These are phyloP conservation scores for Pseudocercospora cruenta DNA, from an alignment of 2,329 filamentous ascomycete genomes.

Conservation along the genomic window DNA sequence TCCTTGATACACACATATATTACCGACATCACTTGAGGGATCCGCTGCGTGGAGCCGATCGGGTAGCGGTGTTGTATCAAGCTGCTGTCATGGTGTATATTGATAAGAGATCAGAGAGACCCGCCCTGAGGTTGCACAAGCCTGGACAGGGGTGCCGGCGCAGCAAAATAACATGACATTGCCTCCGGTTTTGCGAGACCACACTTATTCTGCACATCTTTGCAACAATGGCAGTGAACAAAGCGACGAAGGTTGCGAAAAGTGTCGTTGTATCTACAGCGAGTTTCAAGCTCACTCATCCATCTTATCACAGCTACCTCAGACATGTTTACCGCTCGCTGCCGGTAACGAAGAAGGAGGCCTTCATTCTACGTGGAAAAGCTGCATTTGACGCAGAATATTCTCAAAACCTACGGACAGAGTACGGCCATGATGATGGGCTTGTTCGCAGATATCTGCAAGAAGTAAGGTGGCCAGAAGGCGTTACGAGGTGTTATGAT, in stretches of 20 bases:
- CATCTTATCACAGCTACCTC: neutral
- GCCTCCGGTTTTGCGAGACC: neutral
- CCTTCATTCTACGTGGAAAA: neutral
- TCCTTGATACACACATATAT: too few relatives aligned
- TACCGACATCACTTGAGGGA: too few relatives aligned
- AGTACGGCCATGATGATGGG: neutral
- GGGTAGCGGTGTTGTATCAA: neutral
- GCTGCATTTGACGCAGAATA: slow-evolving; percentile 2
- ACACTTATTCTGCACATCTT: neutral
- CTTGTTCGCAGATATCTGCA: neutral
- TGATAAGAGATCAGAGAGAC: neutral
- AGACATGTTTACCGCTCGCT: neutral
- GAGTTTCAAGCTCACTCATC: neutral
- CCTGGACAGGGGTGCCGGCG: neutral
- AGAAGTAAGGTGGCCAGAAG: too few relatives aligned
- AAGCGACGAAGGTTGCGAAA: neutral
- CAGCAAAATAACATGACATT: neutral
- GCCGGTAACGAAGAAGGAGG: neutral
- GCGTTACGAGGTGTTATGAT: too few relatives aligned
- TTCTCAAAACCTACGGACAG: neutral
- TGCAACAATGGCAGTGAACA: neutral
- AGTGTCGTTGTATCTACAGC: neutral
- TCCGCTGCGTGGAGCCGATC: too few relatives aligned
- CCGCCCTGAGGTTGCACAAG: neutral
- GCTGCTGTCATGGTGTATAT: neutral